Percentiles rank a stretch among this genome's conserved stretches.
Conservation (phyloP, 2,329 filamentous ascomycete genomes). For the Talaromyces sp. region DNA sequence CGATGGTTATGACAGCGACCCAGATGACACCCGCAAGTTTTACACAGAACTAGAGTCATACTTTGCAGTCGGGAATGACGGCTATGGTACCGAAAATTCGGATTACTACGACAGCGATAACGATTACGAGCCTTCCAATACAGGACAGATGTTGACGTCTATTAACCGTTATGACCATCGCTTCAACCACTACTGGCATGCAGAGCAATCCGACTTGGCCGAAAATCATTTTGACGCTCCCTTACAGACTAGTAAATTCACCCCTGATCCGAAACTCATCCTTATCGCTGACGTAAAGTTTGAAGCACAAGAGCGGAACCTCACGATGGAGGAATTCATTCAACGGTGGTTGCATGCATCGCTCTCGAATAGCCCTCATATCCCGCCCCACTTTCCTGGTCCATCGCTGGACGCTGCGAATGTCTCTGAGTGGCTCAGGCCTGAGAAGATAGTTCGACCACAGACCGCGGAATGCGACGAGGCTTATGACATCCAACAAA, state of each 20-base stretch:
- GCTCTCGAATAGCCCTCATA: constrained; percentile 22
- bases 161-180: constrained; percentile 10
- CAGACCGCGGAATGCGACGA: constrained; percentile 23
- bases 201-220: neutral
- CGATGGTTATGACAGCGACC: constrained; percentile 25
- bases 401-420: constrained; percentile 31
- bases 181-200: constrained; percentile 7
- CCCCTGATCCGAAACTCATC: neutral
- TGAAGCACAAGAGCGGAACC: constrained; percentile 39
- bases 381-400: constrained; percentile 20
- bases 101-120: constrained; percentile 23
- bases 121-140: constrained; percentile 19
- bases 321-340: constrained; percentile 43
- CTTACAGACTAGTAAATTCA: neutral
- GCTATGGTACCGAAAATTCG: constrained; percentile 22
- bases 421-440: constrained; percentile 35
- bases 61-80: constrained; percentile 20
- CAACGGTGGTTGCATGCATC: constrained; percentile 38
- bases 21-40: constrained; percentile 33
- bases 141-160: constrained; percentile 12
- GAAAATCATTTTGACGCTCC: neutral
- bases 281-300: constrained; percentile 17
- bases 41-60: constrained; percentile 25
- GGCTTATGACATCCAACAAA: constrained; percentile 41
- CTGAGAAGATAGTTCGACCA: constrained; percentile 32